Evolutionary conservation across 73 alveolate species (phyloP), one percentile per base, ranked within the genome.

Genomic region (Paramecium octaurelia): DNA sequence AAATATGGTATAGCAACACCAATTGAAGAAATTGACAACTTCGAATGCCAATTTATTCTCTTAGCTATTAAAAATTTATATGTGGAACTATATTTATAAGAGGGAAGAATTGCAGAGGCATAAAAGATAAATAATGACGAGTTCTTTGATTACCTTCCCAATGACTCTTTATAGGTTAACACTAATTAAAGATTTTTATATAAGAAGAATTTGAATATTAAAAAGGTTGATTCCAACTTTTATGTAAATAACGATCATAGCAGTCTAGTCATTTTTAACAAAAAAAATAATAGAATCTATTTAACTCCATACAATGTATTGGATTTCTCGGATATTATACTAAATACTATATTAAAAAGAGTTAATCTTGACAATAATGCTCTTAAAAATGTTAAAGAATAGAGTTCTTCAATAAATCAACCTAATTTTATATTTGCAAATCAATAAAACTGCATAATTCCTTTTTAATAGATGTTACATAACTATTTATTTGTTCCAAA

Each of bases 21-120:
- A 9, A 80, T 80, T 12, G 91, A 80, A 35, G 91, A 80, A 80
- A 80, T 80, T 3, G 91, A 80, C 23, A 80, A 80, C 24, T 80
- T 20, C 18, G 91, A 80, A 80, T 80, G 91, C 75, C 91, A 80
- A 80, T 80, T 44, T 48, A 80, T 80, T 80, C 75, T 80, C 5
- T 48, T 80, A 44, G 91, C 91, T 43, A 80, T 80, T 44, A 21
- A 80, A 35, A 80, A 64, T 80, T 64, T 80, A 20, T 48, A 80
- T 12, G 44, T 80, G n/a, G 91, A 80, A n/a, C 48, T 18, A 2
- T 43, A 24, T 23, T 16, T 46, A 14, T 29, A 42, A 44, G n/a
- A 43, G 11, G 91, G 91, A 80, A 80, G 23, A 23, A 38, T 43
- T 43, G 27, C 8, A 8, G 91, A 80, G 14, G 91, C 91, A 23